These are phyloP conservation scores for Pouteria glomerata DNA, from an alignment of 148 eudicot species.

Conservation along the genomic window DNA sequence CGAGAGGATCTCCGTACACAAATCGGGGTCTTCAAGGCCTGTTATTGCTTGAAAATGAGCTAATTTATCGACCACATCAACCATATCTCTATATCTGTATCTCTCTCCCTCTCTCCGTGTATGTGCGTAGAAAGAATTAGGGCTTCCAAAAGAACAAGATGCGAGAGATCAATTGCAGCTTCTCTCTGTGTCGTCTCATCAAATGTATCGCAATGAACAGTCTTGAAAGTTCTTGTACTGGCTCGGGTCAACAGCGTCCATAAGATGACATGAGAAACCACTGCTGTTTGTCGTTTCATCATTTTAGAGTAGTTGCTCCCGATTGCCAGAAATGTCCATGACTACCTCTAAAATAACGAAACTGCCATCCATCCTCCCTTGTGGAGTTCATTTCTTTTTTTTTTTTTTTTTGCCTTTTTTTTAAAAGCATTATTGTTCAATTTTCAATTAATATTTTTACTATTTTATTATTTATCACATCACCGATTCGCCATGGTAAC, in stretches of 20 bases:
- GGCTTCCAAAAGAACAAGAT: not conserved
- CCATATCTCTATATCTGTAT: constrained; percentile 33
- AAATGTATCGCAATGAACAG: not conserved
- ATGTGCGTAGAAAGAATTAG: constrained; percentile 1
- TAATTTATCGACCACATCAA: constrained; percentile 60
- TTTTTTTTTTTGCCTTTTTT: too few species aligned
- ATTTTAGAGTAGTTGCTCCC: too few species aligned
- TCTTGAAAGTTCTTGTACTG: not conserved
- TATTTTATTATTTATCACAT: too few species aligned
- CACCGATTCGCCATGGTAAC: too few species aligned
- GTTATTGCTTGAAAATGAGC: constrained; percentile 88
- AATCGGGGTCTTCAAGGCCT: constrained; percentile 73
- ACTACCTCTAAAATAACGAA: not conserved
- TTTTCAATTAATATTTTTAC: too few species aligned
- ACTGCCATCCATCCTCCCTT: not conserved
- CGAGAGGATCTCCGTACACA: constrained; percentile 82
- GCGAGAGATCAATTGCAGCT: too few species aligned
- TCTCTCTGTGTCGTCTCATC: not conserved
- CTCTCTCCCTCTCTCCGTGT: not conserved
- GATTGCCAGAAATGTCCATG: not conserved
- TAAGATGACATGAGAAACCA: too few species aligned
- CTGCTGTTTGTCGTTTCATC: too few species aligned
- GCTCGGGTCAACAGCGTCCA: not conserved
- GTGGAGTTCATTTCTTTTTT: too few species aligned
- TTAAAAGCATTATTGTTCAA: too few species aligned